These are phyloP conservation scores for Neckera pumila DNA, from an alignment of 225 moss, liverwort and hornwort species.

Conservation along the genomic window DNA sequence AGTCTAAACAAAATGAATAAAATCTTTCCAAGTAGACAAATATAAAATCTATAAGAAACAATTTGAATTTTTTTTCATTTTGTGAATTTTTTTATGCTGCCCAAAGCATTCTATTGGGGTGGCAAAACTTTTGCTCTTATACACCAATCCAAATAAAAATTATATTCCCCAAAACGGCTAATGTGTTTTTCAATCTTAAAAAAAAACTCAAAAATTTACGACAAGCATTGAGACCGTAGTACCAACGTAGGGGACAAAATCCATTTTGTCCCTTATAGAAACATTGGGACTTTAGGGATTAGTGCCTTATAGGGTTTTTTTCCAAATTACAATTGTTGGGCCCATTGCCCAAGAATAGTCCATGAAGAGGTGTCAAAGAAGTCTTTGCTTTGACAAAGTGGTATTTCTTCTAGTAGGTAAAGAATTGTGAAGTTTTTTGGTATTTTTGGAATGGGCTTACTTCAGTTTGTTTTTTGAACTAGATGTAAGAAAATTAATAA, in stretches of 20 bases:
- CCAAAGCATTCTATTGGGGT: background rate
- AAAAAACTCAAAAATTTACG: background rate
- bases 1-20: background rate
- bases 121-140: background rate
- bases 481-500: background rate
- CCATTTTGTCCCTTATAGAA: background rate
- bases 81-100: background rate
- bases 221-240: background rate
- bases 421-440: background rate
- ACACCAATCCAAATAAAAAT: background rate
- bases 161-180: background rate
- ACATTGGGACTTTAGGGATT: background rate
- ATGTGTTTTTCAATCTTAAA: background rate
- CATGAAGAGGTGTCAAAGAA: background rate
- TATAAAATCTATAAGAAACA: background rate
- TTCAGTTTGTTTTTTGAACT: rapidly evolving
- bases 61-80: background rate
- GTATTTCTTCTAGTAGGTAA: background rate
- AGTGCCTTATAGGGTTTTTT: background rate
- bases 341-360: background rate
- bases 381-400: background rate
- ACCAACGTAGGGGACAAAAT: background rate
- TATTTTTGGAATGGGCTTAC: background rate
- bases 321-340: background rate
- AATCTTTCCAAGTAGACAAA: background rate